These are phyloP conservation scores for Aureobasidium leucospermi DNA, from an alignment of 2,329 filamentous ascomycete species.

Conservation along the genomic window DNA sequence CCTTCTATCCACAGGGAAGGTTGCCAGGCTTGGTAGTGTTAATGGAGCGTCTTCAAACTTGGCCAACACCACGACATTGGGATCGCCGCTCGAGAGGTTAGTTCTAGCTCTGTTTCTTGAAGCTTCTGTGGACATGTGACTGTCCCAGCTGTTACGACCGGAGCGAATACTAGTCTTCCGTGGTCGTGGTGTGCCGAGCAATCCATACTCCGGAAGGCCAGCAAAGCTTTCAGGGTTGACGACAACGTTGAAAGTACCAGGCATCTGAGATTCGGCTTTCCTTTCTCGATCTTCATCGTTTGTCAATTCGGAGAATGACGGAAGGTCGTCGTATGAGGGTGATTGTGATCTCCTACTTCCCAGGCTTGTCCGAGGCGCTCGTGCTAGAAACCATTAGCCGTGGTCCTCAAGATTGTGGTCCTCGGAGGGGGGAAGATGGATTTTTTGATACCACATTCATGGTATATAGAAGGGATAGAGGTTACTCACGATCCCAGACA, in stretches of 20 bases:
- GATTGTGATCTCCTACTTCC: conserved; percentile 9
- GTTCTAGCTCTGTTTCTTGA: conserved; percentile 17
- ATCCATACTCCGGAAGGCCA: conserved; percentile 43
- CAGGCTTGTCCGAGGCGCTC: not conserved
- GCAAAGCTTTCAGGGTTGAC: conserved; percentile 49
- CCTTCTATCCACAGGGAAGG: conserved; percentile 12
- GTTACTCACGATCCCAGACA: conserved; percentile 49
- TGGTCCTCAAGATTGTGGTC: no score
- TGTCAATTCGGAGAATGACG: conserved; percentile 46
- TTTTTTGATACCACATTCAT: not conserved
- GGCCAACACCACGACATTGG: conserved; percentile 44
- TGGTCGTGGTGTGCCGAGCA: not conserved
- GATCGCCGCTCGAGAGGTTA: conserved; percentile 26
- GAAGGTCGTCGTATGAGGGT: conserved; percentile 39
- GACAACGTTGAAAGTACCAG: conserved; percentile 51
- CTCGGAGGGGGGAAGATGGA: not conserved
- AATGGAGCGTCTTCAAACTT: conserved; percentile 40
- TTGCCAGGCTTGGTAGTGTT: conserved; percentile 12
- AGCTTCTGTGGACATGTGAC: conserved; percentile 3
- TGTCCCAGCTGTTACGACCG: not conserved
- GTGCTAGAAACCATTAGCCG: conserved; percentile 6
- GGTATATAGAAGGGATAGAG: not conserved
- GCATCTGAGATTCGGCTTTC: conserved; percentile 44
- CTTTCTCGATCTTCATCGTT: conserved; percentile 52
- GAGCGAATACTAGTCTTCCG: not conserved